phyloP scores from a whole-genome alignment of 1,284 basidiomycete species.

The Volvariella volvacea region DNA sequence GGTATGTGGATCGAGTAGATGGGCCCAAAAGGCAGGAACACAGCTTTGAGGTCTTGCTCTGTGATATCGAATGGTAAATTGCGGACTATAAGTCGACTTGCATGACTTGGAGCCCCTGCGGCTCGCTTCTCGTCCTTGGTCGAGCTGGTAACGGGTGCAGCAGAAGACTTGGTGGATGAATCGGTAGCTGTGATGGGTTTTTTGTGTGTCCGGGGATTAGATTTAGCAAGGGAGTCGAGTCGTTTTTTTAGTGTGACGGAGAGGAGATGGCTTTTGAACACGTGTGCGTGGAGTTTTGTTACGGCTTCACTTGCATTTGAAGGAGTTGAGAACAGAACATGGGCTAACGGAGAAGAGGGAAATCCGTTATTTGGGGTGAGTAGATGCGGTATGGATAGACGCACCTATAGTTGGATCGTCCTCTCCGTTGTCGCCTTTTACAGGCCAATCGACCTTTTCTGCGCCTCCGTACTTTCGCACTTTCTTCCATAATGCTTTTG shows the following conservation, averaged over 20 bases:
- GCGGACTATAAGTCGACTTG: conserved; percentile 85
- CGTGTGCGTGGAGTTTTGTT: conserved; percentile 85
- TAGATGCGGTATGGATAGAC: conserved; percentile 6
- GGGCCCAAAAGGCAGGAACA: conserved; percentile 87
- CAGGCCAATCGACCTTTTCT: conserved; percentile 67
- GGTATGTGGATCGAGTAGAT: conserved; percentile 86
- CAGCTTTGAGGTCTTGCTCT: conserved; percentile 80
- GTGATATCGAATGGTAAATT: conserved; percentile 84
- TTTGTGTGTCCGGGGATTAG: conserved; percentile 19
- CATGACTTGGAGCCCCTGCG: conserved; percentile 44
- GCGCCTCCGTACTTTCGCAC: conserved; percentile 73
- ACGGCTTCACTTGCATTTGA: conserved; percentile 69
- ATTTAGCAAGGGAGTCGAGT: conserved; percentile 61
- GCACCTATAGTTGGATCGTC: conserved; percentile 31
- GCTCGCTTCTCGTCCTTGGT: conserved; percentile 26
- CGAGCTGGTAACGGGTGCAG: conserved; percentile 13
- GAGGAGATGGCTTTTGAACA: conserved; percentile 86
- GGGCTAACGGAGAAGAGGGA: conserved; percentile 47
- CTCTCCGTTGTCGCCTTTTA: conserved; percentile 35
- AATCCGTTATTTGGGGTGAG: not conserved
- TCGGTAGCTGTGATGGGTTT: too few species aligned
- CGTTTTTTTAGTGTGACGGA: conserved; percentile 91
- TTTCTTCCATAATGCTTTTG: conserved; percentile 84
- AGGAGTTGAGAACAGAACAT: conserved; percentile 74
- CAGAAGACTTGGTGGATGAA: conserved; percentile 17